phyloP scores from a whole-genome alignment of 345 rosid species.

The Lumnitzera littorea region DNA sequence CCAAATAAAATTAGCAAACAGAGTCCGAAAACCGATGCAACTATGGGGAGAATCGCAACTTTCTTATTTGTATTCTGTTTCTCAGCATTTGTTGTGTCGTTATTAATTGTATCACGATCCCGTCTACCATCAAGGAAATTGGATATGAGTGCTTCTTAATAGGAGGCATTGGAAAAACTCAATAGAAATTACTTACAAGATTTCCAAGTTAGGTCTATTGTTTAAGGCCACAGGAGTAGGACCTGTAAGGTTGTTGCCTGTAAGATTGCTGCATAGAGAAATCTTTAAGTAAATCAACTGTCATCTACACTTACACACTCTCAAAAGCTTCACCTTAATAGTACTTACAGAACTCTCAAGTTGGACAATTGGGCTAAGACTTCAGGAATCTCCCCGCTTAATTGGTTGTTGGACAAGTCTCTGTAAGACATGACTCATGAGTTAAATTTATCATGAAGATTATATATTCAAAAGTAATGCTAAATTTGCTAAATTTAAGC shows the following conservation, averaged over 20 bases:
- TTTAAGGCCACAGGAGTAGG: conserved; percentile 32
- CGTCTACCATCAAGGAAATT: conserved; percentile 14
- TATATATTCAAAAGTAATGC: too few relatives aligned
- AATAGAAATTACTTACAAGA: background rate
- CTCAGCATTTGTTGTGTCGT: conserved; percentile 6
- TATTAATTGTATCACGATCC: conserved; percentile 20
- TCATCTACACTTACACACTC: background rate
- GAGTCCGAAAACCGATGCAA: conserved; percentile 17
- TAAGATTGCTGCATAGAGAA: conserved; percentile 24
- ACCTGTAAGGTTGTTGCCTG: conserved; percentile 36
- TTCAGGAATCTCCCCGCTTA: too few relatives aligned
- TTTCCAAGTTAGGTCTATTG: background rate
- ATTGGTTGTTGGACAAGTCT: too few relatives aligned
- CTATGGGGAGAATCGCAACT: conserved; percentile 20
- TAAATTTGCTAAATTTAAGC: too few relatives aligned
- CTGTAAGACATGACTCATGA: too few relatives aligned
- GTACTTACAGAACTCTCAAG: background rate
- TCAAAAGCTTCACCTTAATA: background rate
- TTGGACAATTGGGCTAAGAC: background rate
- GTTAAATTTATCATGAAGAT: too few relatives aligned
- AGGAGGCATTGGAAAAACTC: background rate
- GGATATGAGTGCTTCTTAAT: background rate
- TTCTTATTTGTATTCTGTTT: conserved; percentile 23
- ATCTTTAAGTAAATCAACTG: background rate
- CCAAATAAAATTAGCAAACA: conserved; percentile 11